Percentiles rank a stretch among this genome's conserved stretches.
These are phyloP conservation scores for Claviceps fusiformis DNA, from an alignment of 2,329 filamentous ascomycete genomes.

Conservation along the genomic window DNA sequence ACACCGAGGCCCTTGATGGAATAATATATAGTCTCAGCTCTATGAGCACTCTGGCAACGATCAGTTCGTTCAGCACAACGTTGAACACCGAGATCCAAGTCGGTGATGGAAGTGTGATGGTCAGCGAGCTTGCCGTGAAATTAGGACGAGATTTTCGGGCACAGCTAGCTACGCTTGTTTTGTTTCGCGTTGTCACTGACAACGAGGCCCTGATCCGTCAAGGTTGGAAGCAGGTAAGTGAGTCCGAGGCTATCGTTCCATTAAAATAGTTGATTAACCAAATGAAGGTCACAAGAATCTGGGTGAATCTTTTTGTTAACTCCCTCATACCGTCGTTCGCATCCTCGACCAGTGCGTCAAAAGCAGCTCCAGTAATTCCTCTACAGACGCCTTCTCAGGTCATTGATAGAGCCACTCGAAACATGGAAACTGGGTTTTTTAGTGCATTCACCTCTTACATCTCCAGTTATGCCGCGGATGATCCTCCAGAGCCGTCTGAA, in stretches of 20 bases:
- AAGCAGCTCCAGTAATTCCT: slow-evolving; percentile 70
- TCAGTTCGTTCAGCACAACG: slow-evolving; percentile 63
- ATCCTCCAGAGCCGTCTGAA: slow-evolving; percentile 92
- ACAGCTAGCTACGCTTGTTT: slow-evolving; percentile 84
- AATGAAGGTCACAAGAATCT: slow-evolving; percentile 68
- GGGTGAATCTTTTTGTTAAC: slow-evolving; percentile 92
- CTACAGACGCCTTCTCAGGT: slow-evolving; percentile 84
- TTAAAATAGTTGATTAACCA: slow-evolving; percentile 8
- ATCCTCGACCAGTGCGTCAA: slow-evolving; percentile 42
- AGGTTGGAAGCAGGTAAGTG: slow-evolving; percentile 65
- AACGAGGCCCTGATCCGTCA: slow-evolving; percentile 65
- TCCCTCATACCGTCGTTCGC: slow-evolving; percentile 79
- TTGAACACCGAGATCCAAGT: slow-evolving; percentile 94
- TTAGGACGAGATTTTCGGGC: slow-evolving; percentile 89
- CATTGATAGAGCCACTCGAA: slow-evolving; percentile 71
- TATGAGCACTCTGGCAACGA: slow-evolving; percentile 76
- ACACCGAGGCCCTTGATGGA: slow-evolving; percentile 79
- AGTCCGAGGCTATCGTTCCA: not conserved
- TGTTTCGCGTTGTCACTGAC: slow-evolving; percentile 81
- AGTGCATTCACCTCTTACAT: slow-evolving; percentile 94
- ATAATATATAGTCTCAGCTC: slow-evolving; percentile 82
- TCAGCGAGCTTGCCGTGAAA: slow-evolving; percentile 92
- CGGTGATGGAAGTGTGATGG: slow-evolving; percentile 89
- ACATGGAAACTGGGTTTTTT: slow-evolving; percentile 72
- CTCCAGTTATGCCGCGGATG: slow-evolving; percentile 96